Evolutionary conservation across 2,329 filamentous ascomycete genomes (phyloP), one percentile per base, ranked within the genome.

Genomic region (Monosporascus cannonballus): DNA sequence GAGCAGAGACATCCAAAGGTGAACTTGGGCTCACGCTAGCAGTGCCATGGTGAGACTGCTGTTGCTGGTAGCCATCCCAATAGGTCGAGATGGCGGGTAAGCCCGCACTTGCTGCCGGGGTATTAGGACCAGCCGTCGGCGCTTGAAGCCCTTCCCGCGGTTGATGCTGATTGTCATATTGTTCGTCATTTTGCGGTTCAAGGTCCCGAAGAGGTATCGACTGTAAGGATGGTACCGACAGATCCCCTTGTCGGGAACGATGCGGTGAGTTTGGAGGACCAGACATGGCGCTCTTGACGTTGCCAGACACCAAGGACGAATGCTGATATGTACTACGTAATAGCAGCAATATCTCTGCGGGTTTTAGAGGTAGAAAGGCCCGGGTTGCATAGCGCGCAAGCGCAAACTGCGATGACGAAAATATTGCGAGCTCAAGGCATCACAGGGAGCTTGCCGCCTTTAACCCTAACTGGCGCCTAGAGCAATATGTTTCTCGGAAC

Each of bases 1-100:
- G 67, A 38, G 74, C 79, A 39, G 75, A 70, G 15, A 71, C 69
- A 56, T 84, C 79, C 56, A 83, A 76, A 15, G 80, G 78, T 14
- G 80, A 82, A 44, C 69, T 68, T 47, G 73, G 68, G 37, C 66
- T 70, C 34, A 64, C 53, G 38, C 63, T 63, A 34, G 56, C 49
- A 47, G 67, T 64, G 46, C 71, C 67, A 51, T 72, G 64, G 53
- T 69, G 67, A 42, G 68, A 67, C 8, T 69, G 57, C 52, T 68
- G 63, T 56, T 74, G 73, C 8, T 77, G 74, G 20, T 75, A 70
- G 45, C 77, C 70, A 52, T 76, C 75, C 80, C 79, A 83, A 56
- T 80, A 81, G 0, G 75, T 75, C 41, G 76, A 76, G 53, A 79
- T 69, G 38, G 71, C 69, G 2, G 75, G 71, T 30, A 75, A 61